Evolutionary conservation across 306 rosid species (phyloP).

Genomic region (Pueraria montana): DNA sequence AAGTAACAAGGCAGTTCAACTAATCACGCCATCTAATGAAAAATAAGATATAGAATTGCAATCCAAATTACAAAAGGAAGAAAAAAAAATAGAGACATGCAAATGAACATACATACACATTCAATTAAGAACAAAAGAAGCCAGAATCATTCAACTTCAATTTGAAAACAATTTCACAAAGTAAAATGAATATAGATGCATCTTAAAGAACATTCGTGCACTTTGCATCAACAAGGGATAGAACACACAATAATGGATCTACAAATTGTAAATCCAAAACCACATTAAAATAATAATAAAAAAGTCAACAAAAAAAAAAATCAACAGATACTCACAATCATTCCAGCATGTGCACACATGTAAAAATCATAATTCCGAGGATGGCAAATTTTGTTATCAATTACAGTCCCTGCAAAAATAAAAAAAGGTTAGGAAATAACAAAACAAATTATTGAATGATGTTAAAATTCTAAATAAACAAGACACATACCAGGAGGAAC

Average conservation of each 20-base stretch:
- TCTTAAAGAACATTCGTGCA: neutral
- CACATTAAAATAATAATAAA: neutral
- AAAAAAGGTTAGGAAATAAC: neutral
- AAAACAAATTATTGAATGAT: neutral
- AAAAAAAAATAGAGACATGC: too few species aligned
- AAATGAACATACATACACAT: neutral
- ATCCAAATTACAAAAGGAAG: too few species aligned
- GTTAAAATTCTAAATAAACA: neutral
- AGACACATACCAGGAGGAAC: conserved; percentile 78
- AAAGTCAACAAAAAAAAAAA: neutral
- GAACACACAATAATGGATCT: neutral
- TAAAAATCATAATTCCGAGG: conserved; percentile 90
- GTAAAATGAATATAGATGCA: neutral
- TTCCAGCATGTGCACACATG: conserved; percentile 95
- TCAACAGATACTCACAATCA: conserved; percentile 72
- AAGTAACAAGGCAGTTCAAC: too few species aligned
- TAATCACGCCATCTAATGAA: too few species aligned
- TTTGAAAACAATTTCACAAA: neutral
- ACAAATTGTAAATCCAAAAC: neutral
- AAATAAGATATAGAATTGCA: too few species aligned
- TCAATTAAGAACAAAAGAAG: neutral
- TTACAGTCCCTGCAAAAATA: conserved; percentile 73
- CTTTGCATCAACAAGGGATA: neutral
- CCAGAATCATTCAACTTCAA: neutral
- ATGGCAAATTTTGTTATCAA: conserved; percentile 92